Evolutionary conservation across 495 filamentous ascomycete genomes (phyloP), one percentile per base, ranked within the genome.

Genomic region (Venustampulla echinocandica): DNA sequence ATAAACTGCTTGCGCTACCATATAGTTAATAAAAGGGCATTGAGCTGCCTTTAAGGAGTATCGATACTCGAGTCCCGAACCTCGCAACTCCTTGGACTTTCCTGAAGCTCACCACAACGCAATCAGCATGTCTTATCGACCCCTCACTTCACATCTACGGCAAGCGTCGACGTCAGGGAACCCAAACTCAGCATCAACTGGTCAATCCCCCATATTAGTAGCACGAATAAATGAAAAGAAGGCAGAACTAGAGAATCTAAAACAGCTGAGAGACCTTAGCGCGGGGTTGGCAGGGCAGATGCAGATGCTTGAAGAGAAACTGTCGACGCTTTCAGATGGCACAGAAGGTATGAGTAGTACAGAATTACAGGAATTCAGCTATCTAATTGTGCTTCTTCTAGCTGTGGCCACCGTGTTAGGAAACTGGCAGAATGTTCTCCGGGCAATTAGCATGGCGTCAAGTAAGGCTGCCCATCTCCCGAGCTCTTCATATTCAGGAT

Each of bases 381-480:
- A n/a, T n/a, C 17, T 14, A 28, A 19, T 42, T 53, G 10, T 49
- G 14, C 2, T 34, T 50, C 37, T 30, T 50, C 40, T 60, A 92
- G 90, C 88, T 55, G 88, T 98, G 59, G 92, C 92, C 38, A 79
- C 81, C 37, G 92, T 98, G 14, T 67, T 98, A 50, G 77, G 85
- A 37, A 98, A 98, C 64, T 98, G 92, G 92, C 84, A 95, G 57
- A 93, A 89, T 61, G 90, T 98, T 42, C 73, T 98, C 15, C 76
- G 84, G 41, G 89, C 89, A 28, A 96, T 98, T 56, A 85, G 84
- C 59, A 93, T 98, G 81, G 90, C 93, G 47, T 94, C 88, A 42
- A 78, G 92, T 98, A 79, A 61, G 84, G 64, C 51, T 55, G 35
- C 34, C 47, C 40, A 37, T 10, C 30, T 10, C 3, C 19, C 18